A percentile compares a stretch with the other conserved stretches of the same genome.
Evolutionary conservation across 768 basidiomycete species (phyloP).

Genomic region (Saitozyma podzolica): DNA sequence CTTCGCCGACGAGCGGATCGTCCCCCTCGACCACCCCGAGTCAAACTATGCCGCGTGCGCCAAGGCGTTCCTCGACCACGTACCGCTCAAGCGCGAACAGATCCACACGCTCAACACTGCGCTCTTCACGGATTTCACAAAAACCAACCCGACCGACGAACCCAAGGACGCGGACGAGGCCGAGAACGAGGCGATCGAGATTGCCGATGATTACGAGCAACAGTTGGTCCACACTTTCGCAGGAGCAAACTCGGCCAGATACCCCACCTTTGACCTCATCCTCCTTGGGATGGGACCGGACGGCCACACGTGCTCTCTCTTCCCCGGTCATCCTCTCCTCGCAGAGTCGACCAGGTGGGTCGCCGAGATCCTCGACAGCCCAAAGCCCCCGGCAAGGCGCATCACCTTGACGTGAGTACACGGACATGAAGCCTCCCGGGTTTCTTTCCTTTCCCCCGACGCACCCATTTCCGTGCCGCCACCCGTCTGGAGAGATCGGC

Average conservation of each 20-base stretch:
- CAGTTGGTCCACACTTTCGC: conserved; percentile 69
- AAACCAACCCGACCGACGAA: conserved; percentile 35
- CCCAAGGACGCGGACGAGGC: conserved; percentile 39
- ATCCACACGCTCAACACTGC: conserved; percentile 78
- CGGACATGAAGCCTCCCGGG: conserved; percentile 73
- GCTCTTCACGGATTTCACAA: conserved; percentile 57
- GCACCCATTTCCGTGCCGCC: too few relatives aligned
- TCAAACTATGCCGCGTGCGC: conserved; percentile 83
- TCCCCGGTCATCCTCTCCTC: conserved; percentile 86
- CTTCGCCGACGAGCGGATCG: conserved; percentile 93
- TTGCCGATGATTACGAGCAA: conserved; percentile 45
- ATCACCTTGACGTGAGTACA: conserved; percentile 74
- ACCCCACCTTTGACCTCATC: conserved; percentile 96
- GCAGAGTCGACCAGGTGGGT: conserved; percentile 91
- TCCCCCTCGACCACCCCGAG: conserved; percentile 87
- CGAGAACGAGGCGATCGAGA: conserved; percentile 41
- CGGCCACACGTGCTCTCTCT: conserved; percentile 97
- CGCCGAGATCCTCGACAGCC: conserved; percentile 86
- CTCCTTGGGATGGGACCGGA: conserved; percentile 95
- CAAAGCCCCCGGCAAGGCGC: conserved; percentile 85
- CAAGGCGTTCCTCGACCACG: conserved; percentile 73
- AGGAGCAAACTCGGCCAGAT: conserved; percentile 86
- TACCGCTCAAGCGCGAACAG: conserved; percentile 71
- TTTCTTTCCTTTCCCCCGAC: conserved; percentile 42
- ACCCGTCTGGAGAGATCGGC: conserved; percentile 3